A percentile compares a stretch with the other conserved stretches of the same genome.
phyloP scores from a whole-genome alignment of 202 grass and related monocot species.

The Panicum hallii region DNA sequence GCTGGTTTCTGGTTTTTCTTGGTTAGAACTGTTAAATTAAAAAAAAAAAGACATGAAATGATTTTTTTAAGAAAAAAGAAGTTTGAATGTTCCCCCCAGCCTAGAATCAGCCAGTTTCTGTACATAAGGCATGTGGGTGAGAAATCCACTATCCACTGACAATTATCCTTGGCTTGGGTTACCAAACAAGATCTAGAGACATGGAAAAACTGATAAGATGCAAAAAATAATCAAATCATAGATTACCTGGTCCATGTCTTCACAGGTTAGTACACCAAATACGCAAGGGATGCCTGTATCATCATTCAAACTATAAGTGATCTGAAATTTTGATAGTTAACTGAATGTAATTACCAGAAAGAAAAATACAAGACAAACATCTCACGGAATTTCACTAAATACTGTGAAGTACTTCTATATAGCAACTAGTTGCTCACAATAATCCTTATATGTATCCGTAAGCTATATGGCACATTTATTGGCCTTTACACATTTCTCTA shows the following conservation, averaged over 20 bases:
- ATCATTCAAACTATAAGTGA: conserved; percentile 35
- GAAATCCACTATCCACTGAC: neutral
- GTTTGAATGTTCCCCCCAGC: neutral
- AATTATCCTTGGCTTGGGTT: neutral
- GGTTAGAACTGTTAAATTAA: neutral
- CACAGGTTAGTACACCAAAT: conserved; percentile 96
- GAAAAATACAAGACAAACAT: neutral
- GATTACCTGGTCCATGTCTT: conserved; percentile 99
- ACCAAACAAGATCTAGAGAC: conserved; percentile 7
- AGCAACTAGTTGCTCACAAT: neutral
- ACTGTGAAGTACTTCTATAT: neutral
- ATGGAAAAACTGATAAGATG: neutral
- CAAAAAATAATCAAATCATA: conserved; percentile 7
- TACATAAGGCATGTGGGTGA: neutral
- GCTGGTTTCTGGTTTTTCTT: neutral
- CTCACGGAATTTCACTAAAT: neutral
- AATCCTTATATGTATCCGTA: neutral
- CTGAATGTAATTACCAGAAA: conserved; percentile 4
- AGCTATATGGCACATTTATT: neutral
- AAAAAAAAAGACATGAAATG: neutral
- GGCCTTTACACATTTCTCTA: conserved; percentile 3
- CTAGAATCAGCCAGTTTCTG: neutral
- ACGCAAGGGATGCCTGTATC: conserved; percentile 80
- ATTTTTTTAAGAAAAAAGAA: neutral
- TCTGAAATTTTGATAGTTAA: conserved; percentile 16